These are phyloP conservation scores for Albizia julibrissin DNA, from an alignment of 306 rosid genomes.

Conservation along the genomic window DNA sequence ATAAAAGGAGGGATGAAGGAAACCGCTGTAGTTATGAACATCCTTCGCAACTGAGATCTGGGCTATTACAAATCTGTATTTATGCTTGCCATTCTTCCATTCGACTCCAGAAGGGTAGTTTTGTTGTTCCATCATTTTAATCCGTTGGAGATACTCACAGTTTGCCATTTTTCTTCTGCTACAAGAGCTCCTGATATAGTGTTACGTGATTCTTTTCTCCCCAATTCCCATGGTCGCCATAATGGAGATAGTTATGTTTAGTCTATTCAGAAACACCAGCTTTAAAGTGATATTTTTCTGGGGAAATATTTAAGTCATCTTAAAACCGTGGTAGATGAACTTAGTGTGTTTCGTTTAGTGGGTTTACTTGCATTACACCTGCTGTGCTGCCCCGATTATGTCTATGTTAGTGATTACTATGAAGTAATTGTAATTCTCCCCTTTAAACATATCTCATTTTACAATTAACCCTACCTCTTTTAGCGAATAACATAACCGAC, in stretches of 20 bases:
- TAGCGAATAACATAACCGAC: not conserved
- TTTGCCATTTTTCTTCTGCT: constrained; percentile 16
- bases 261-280: constrained; percentile 12
- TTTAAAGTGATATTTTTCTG: not conserved
- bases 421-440: constrained; percentile 19
- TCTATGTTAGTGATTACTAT: constrained; percentile 20
- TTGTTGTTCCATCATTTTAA: constrained; percentile 18
- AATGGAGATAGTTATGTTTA: constrained; percentile 16
- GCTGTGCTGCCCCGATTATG: constrained; percentile 18
- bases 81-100: not conserved
- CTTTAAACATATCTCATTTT: constrained; percentile 9
- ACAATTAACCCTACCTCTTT: constrained; percentile 15
- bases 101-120: constrained; percentile 3
- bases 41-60: constrained; percentile 45
- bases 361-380: constrained; percentile 25
- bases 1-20: not conserved
- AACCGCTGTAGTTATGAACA: not conserved
- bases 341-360: constrained; percentile 12
- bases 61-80: constrained; percentile 8
- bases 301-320: constrained; percentile 21
- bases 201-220: not conserved
- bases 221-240: not conserved
- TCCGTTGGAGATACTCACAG: not conserved
- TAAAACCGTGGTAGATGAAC: not conserved
- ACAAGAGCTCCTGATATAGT: not conserved